phyloP scores from a whole-genome alignment of 2,329 filamentous ascomycete species.

The Cordyceps tenuipes region DNA sequence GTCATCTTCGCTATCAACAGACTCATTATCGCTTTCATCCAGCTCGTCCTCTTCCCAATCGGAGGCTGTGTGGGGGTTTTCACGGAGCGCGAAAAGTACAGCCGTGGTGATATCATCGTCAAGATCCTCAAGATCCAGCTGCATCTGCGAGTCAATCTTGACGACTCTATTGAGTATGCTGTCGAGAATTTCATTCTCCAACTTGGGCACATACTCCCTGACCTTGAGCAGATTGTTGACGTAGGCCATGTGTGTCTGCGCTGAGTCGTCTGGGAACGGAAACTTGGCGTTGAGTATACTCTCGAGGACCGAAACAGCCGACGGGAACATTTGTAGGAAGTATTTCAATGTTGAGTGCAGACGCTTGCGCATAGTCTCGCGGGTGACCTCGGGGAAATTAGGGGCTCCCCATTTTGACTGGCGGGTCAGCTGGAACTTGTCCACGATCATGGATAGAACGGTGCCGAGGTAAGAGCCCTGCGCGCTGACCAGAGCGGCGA shows the following conservation, averaged over 20 bases:
- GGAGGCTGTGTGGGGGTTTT: conserved; percentile 17
- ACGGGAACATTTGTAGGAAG: conserved; percentile 72
- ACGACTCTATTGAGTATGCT: conserved; percentile 80
- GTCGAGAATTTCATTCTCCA: conserved; percentile 73
- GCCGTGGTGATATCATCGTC: conserved; percentile 79
- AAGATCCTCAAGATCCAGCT: conserved; percentile 84
- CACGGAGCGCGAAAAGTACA: conserved; percentile 47
- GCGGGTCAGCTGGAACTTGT: conserved; percentile 57
- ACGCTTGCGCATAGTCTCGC: conserved; percentile 59
- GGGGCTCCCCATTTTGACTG: conserved; percentile 38
- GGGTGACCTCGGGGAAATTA: conserved; percentile 51
- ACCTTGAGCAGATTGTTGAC: conserved; percentile 75
- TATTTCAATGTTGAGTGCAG: conserved; percentile 70
- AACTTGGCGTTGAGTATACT: conserved; percentile 61
- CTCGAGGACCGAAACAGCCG: conserved; percentile 62
- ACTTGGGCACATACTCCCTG: conserved; percentile 66
- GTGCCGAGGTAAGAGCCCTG: conserved; percentile 69
- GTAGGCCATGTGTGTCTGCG: conserved; percentile 76
- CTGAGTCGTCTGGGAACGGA: conserved; percentile 67
- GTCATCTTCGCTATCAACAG: conserved; percentile 62
- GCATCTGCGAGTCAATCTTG: conserved; percentile 92
- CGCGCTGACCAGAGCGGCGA: conserved; percentile 68
- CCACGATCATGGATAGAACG: conserved; percentile 72
- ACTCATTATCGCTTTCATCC: conserved; percentile 56
- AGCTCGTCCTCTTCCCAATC: conserved; percentile 45